Base-by-base conservation (phyloP, 768 basidiomycete genomes). In the Strobilomyces echinocephalus region DNA sequence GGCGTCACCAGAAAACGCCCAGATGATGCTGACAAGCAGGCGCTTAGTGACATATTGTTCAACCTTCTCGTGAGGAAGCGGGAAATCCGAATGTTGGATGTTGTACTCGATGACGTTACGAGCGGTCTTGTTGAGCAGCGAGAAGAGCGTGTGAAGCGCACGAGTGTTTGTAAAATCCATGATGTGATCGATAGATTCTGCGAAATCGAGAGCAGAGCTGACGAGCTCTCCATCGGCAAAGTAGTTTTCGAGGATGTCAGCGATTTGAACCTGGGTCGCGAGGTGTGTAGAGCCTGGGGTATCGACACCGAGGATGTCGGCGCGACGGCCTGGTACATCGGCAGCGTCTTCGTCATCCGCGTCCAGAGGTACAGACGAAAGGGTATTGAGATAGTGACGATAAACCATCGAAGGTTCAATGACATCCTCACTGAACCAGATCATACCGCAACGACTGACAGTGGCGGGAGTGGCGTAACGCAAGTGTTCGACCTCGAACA, bases 381-480 rank as follows among this genome's bases (percentile, higher is more conserved):
- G 76, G 0, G 86, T 85, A 49, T 81, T 78, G 43, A 99, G 81
- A 65, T 97, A 95, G 66, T 97, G 81, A 48, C 81, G 83, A 69
- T 89, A 97, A 16, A 97, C 82, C 97, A 98, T 97, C 1, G 78
- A 73, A 7, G 94, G 85, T 58, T 91, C 87, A 26, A 99, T 84
- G 45, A 97, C 85, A 59, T 97, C 94, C 54, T 97, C 94, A 67
- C 94, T 97, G 75, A 99, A 99, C 97, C 97, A 99, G 62, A 99
- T 95, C 97, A 99, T 99, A 68, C 97, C 97, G 65, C 97, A 99
- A 52, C 97, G 95, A 82, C 93, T 97, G 77, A 99, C 97, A 26
- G 97, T 99, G 15, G 97, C 97, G 50, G 89, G 84, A 4, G 97
- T 99, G 0, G 97, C 97, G 69, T 95, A 99, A 63, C 86, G 88